Evolutionary conservation across 495 filamentous ascomycete species (phyloP), one percentile per base, ranked within the genome.

Genomic region (Penicillium argentinense): DNA sequence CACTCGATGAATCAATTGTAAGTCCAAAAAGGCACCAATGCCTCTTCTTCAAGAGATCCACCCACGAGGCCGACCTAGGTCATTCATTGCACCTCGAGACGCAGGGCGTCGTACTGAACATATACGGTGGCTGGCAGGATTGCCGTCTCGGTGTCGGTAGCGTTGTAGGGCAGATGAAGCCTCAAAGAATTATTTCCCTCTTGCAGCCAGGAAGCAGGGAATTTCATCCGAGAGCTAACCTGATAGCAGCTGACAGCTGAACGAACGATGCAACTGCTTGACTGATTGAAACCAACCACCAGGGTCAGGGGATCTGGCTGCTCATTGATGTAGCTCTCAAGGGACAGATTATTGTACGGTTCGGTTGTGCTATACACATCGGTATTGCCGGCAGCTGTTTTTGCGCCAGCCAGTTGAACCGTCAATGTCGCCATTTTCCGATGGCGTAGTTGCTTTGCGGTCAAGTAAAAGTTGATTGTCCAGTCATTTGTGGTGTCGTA

Each of bases 91-190:
- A 83, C 29, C 51, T 83, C 78, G 16, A 81, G 42, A 27, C 76
- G 61, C 50, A 82, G 51, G 2, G 78, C 77, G 67, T 81, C 77
- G 59, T 84, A 82, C 57, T 83, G 77, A 11, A 82, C 72, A 60
- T 82, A 83, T 0, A 78, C 64, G 1, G 59, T 69, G 36, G 53
- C 56, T 0, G 77, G 73, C 18, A 83, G 43, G 14, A 80, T 47
- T 3, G 78, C 78, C 14, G 71, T 76, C 65, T 82, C 78, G 14
- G 66, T 69, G 49, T 82, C 62, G 9, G 75, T 78, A 26, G 71
- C 78, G 48, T 77, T 76, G 39, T 59, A 65, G 14, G 80, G 78
- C 19, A 82, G 51, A 53, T 71, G 71, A 29, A 81, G 49, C 3
- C 77, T 64, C 26, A 82, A 56, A 27, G 63, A 55, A 57, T 82